These are phyloP conservation scores for Calonectria ilicicola DNA, from an alignment of 2,329 filamentous ascomycete species.

Conservation along the genomic window DNA sequence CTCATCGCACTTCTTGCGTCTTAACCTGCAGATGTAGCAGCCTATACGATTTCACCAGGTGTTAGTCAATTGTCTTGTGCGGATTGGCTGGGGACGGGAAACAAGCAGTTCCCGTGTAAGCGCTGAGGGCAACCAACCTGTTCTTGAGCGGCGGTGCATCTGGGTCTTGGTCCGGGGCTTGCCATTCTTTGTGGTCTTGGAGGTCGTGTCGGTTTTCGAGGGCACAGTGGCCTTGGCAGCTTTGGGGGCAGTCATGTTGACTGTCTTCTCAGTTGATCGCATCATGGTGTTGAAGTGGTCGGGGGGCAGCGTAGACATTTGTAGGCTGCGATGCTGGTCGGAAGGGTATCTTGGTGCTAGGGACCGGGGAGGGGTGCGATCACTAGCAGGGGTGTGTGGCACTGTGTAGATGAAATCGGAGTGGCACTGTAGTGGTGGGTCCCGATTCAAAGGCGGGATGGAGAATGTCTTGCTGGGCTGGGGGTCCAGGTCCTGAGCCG, in stretches of 20 bases:
- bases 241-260: conserved; percentile 73
- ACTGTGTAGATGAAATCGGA: conserved; percentile 33
- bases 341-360: conserved; percentile 40
- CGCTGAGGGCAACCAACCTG: conserved; percentile 73
- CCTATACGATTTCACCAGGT: conserved; percentile 55
- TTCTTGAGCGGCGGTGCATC: conserved; percentile 94
- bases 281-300: conserved; percentile 64
- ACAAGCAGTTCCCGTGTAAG: conserved; percentile 45
- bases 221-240: conserved; percentile 61
- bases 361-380: conserved; percentile 41
- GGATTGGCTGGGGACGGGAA: conserved; percentile 23
- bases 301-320: conserved; percentile 78
- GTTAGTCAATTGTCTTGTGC: conserved; percentile 35
- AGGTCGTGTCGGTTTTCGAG: conserved; percentile 68
- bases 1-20: conserved; percentile 78
- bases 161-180: conserved; percentile 79
- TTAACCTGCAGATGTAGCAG: conserved; percentile 76
- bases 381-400: conserved; percentile 34
- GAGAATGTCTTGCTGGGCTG: conserved; percentile 37
- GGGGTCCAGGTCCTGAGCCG: conserved; percentile 38
- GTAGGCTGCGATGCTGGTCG: conserved; percentile 52
- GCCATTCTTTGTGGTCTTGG: conserved; percentile 62
- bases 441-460: conserved; percentile 45
- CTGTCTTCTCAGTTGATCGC: conserved; percentile 58
- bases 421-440: conserved; percentile 40